phyloP scores from a whole-genome alignment of 257 asterid genomes.

The Jaltomata sinuosa region DNA sequence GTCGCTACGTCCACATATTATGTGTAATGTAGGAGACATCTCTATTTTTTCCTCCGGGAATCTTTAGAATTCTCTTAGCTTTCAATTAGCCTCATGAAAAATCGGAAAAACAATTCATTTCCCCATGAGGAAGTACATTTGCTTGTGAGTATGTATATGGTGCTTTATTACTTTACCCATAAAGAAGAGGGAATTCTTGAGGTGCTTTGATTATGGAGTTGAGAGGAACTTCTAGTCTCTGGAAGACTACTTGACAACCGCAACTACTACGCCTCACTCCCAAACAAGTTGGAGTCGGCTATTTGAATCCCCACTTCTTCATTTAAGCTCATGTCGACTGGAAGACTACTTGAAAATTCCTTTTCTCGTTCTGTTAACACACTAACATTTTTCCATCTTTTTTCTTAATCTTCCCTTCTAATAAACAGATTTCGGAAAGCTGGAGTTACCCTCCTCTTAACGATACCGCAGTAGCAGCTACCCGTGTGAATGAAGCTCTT shows the following conservation, averaged over 20 bases:
- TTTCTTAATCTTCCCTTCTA: neutral
- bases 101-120: neutral
- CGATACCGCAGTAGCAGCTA: conserved; percentile 81
- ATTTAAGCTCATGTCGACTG: neutral
- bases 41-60: neutral
- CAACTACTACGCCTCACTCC: neutral
- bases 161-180: neutral
- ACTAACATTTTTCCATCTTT: neutral
- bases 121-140: neutral
- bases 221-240: neutral
- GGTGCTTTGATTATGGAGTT: neutral
- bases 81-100: neutral
- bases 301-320: neutral
- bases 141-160: neutral
- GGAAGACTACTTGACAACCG: neutral
- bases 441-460: conserved; percentile 98
- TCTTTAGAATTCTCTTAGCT: neutral
- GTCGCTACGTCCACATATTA: neutral
- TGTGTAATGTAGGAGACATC: neutral
- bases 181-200: neutral
- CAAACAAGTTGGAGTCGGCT: neutral
- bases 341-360: neutral
- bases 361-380: neutral
- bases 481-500: conserved; percentile 65
- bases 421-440: conserved; percentile 71